A percentile compares a stretch with the other conserved stretches of the same genome.
Evolutionary conservation across 176 grass and related monocot species (phyloP).

Genomic region (Musa itinerans): DNA sequence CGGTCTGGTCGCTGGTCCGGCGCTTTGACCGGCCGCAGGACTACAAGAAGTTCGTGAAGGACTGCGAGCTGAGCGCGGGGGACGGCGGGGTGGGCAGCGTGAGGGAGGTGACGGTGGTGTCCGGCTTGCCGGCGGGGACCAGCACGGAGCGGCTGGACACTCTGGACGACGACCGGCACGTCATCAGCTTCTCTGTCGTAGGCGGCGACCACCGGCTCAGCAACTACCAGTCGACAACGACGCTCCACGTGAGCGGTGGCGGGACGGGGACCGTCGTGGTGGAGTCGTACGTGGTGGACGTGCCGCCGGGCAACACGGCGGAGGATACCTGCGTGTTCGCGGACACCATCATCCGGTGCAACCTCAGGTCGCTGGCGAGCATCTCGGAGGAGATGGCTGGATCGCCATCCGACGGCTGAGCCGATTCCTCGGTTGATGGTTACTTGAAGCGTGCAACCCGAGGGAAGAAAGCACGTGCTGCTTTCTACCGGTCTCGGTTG

Average conservation of each 20-base stretch:
- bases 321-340: conserved; percentile 61
- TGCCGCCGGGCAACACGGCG: conserved; percentile 56
- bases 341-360: conserved; percentile 64
- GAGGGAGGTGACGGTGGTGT: conserved; percentile 45
- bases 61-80: conserved; percentile 57
- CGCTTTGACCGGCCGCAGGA: conserved; percentile 70
- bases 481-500: too few species aligned
- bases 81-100: conserved; percentile 48
- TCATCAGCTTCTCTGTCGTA: conserved; percentile 60
- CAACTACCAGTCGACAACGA: conserved; percentile 77
- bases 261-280: conserved; percentile 34
- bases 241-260: conserved; percentile 27
- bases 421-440: too few species aligned
- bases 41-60: conserved; percentile 72
- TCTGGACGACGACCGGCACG: conserved; percentile 49
- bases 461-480: too few species aligned
- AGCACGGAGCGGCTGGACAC: conserved; percentile 70
- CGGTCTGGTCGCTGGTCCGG: conserved; percentile 76
- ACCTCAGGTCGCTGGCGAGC: conserved; percentile 47
- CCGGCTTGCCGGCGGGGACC: conserved; percentile 40
- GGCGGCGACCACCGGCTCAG: conserved; percentile 64
- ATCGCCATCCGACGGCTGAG: too few species aligned
- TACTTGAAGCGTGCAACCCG: too few species aligned
- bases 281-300: conserved; percentile 79
- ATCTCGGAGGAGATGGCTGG: conserved; percentile 22